Conservation (phyloP, 2,329 filamentous ascomycete species). For the Diplodia corticola region DNA sequence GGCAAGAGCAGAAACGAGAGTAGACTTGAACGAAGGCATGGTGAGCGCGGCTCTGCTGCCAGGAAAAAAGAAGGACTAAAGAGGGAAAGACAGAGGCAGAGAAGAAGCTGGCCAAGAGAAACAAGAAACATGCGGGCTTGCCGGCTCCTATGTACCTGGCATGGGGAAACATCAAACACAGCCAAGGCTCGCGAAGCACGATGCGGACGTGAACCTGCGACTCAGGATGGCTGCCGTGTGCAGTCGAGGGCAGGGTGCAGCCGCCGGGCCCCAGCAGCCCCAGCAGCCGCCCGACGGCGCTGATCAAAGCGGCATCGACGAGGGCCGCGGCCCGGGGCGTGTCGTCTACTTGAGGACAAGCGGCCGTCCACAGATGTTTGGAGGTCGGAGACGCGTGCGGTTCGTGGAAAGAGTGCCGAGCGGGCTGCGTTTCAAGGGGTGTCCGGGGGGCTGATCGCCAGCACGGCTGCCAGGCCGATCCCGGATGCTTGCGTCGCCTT, state of each 20-base stretch:
- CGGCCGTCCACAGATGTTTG: slow-evolving; percentile 3
- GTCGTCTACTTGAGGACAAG: slow-evolving; percentile 15
- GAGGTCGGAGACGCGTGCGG: background rate
- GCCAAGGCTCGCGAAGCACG: background rate
- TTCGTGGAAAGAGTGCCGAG: slow-evolving; percentile 11
- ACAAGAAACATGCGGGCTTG: slow-evolving; percentile 14
- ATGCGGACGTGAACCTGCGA: slow-evolving; percentile 3
- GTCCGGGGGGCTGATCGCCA: slow-evolving; percentile 1
- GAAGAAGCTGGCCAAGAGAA: slow-evolving; percentile 6
- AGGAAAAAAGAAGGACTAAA: slow-evolving; percentile 2
- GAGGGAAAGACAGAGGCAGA: slow-evolving; percentile 1
- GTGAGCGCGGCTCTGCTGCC: slow-evolving; percentile 21
- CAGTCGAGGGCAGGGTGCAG: background rate
- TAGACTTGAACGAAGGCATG: slow-evolving; percentile 31
- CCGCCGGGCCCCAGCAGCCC: slow-evolving; percentile 3
- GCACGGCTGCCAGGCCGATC: slow-evolving; percentile 10
- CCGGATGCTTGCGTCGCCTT: slow-evolving; percentile 12
- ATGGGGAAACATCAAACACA: slow-evolving; percentile 16
- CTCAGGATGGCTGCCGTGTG: background rate
- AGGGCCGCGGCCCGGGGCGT: background rate
- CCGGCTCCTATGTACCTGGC: slow-evolving; percentile 1
- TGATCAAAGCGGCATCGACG: background rate
- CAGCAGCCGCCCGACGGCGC: background rate
- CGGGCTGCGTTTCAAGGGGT: slow-evolving; percentile 13
- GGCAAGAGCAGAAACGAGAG: slow-evolving; percentile 29